Evolutionary conservation across 495 filamentous ascomycete species (phyloP).

Genomic region (Aspergillus carlsbadensis): DNA sequence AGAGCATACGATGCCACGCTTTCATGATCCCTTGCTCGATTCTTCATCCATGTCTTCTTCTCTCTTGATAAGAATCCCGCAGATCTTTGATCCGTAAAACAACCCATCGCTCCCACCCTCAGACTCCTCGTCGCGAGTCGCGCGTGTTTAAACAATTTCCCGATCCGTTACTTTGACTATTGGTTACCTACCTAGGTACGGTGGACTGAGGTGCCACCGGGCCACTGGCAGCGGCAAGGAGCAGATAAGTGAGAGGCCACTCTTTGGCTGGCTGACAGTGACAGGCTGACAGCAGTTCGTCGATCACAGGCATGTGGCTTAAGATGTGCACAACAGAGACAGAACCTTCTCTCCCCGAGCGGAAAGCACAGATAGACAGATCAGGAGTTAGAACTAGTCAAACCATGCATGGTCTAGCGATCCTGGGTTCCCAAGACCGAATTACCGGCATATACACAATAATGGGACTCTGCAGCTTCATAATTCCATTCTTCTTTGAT

Average conservation of each 20-base stretch:
- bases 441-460: neutral
- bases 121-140: neutral
- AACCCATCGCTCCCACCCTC: neutral
- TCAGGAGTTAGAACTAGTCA: slow-evolving; percentile 3
- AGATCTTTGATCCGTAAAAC: slow-evolving; percentile 2
- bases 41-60: no score
- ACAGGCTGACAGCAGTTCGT: neutral
- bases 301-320: slow-evolving; percentile 10
- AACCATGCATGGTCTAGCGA: slow-evolving; percentile 7
- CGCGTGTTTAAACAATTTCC: neutral
- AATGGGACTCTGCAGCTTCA: neutral
- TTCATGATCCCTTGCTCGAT: no score
- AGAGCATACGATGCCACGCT: no score
- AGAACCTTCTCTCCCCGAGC: neutral
- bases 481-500: no score
- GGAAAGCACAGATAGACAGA: neutral
- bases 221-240: neutral
- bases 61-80: neutral
- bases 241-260: neutral
- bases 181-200: no score
- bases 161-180: neutral
- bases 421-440: neutral
- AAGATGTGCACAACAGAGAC: slow-evolving; percentile 1
- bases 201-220: no score
- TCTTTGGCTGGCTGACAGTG: slow-evolving; percentile 1